Conservation (phyloP, 208 protist species). For the Blastocrithidia nonstop region DNA sequence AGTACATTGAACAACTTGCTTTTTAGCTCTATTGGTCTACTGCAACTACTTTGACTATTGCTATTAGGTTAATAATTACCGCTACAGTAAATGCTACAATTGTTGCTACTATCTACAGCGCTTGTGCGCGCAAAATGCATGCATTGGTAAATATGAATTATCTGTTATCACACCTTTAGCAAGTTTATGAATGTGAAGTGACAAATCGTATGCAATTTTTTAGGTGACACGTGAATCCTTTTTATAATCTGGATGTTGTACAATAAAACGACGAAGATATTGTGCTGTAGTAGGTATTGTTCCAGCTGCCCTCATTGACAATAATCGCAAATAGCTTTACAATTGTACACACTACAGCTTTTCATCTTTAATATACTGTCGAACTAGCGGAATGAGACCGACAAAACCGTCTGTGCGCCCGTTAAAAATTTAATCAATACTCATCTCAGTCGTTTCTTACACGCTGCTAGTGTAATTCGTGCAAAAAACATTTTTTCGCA, state of each 20-base stretch:
- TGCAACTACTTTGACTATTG: too few species aligned
- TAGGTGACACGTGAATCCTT: conserved; percentile 89
- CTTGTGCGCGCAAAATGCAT: conserved; percentile 14
- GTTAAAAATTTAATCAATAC: conserved; percentile 94
- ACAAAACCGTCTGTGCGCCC: conserved; percentile 75
- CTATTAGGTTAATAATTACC: too few species aligned
- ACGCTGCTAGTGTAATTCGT: conserved; percentile 18
- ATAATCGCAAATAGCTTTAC: conserved; percentile 81
- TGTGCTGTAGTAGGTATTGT: conserved; percentile 86
- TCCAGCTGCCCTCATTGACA: conserved; percentile 88
- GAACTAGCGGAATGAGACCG: conserved; percentile 88
- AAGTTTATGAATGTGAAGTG: conserved; percentile 45
- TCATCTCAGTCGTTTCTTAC: conserved; percentile 67
- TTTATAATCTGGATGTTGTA: conserved; percentile 88
- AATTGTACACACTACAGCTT: conserved; percentile 7
- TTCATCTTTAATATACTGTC: conserved; percentile 74
- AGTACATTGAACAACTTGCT: too few species aligned
- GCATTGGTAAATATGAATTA: conserved; percentile 41
- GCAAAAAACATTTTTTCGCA: conserved; percentile 86
- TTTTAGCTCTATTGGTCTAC: too few species aligned
- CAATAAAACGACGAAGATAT: conserved; percentile 90
- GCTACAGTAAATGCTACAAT: too few species aligned
- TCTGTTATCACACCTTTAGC: conserved; percentile 21
- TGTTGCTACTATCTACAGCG: too few species aligned
- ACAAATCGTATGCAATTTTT: conserved; percentile 82